Base-by-base conservation (phyloP, 441 rosid species). In the Theobroma grandiflorum region DNA sequence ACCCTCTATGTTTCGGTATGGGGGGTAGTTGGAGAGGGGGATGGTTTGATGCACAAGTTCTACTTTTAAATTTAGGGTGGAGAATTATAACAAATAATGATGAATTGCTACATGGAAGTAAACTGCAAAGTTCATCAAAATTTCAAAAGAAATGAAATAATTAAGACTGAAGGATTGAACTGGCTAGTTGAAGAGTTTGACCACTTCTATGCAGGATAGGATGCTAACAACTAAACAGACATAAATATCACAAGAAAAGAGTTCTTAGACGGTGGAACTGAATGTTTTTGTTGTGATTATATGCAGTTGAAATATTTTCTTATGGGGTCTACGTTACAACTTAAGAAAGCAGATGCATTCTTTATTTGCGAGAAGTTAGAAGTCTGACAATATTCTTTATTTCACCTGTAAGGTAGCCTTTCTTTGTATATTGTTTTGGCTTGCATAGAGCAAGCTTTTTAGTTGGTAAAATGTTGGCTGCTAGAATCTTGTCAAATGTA, bases 141-240 rank as follows among this genome's bases (percentile, higher is more conserved):
- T 72, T 52, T 35, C 10, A 9, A 52, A 70, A 72, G 62, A 53
- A 35, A 37, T 18, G 62, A 52, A 52, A 18, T 53, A 72, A 37
- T 8, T 71, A 50, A 72, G 7, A n/a, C 75, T 18, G 63, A 35
- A 72, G 22, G 8, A 74, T 55, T 57, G 77, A 37, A 73, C 26
- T n/a, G 42, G 38, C 77, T n/a, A 20, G 5, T 73, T 72, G 63
- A 18, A 72, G 16, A 35, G 42, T 53, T 37, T 72, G 55, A 50
- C 14, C 26, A 50, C 42, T 49, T 70, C 20, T 33, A 53, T 33
- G 49, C 15, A 35, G 64, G 59, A 70, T 37, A 53, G 63, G 18
- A 72, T 55, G n/a, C 45, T n/a, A 50, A 52, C 61, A 50, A 50
- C 42, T 8, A 8, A 14, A 22, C 1, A 69, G 57, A 22, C 31